Conservation (phyloP, 306 rosid genomes). For the Quercus agrifolia region DNA sequence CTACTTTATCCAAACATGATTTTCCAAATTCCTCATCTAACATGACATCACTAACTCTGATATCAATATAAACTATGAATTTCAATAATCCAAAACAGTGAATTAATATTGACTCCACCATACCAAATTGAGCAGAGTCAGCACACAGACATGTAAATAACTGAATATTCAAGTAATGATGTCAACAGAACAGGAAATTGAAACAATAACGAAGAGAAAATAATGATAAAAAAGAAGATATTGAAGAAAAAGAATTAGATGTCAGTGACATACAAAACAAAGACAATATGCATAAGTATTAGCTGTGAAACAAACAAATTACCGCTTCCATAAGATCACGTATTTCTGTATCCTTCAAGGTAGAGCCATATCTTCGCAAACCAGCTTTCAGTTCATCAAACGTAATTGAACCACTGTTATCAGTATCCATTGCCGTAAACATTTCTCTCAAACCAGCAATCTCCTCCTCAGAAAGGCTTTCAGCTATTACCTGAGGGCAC, state of each 20-base stretch:
- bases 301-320: constrained; percentile 26
- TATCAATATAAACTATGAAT: neutral
- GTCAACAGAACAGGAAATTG: neutral
- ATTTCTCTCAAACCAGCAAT: constrained; percentile 95
- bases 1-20: neutral
- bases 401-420: constrained; percentile 91
- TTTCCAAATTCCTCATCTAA: neutral
- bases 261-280: neutral
- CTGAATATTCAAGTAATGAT: neutral
- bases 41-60: neutral
- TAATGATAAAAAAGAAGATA: neutral
- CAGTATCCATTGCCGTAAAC: constrained; percentile 93
- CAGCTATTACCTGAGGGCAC: constrained; percentile 78
- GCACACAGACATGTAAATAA: neutral
- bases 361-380: constrained; percentile 89
- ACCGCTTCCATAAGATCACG: constrained; percentile 98
- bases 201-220: neutral
- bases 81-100: neutral
- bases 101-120: neutral
- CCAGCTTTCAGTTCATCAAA: constrained; percentile 98
- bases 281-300: neutral
- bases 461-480: constrained; percentile 96
- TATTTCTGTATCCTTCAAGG: constrained; percentile 86
- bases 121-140: neutral
- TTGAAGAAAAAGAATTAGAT: neutral